Percentiles rank a stretch among this genome's conserved stretches.
Evolutionary conservation across 495 filamentous ascomycete species (phyloP).

Genomic region (Cenococcum geophilum): DNA sequence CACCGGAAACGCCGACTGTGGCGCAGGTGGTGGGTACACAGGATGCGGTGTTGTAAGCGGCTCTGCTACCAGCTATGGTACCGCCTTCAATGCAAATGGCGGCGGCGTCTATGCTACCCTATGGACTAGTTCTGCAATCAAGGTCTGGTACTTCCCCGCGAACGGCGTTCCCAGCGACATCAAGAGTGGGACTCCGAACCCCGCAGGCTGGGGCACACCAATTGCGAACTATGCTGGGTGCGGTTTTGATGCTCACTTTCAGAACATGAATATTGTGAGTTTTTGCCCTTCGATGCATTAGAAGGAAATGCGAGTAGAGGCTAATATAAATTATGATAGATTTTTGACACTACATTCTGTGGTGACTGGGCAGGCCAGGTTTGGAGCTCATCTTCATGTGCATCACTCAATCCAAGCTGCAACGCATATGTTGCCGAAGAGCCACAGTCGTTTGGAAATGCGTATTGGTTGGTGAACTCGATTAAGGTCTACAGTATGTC

Average conservation of each 20-base stretch:
- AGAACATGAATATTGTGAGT: slow-evolving; percentile 31
- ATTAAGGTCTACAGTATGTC: slow-evolving; percentile 35
- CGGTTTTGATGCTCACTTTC: slow-evolving; percentile 30
- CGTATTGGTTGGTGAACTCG: slow-evolving; percentile 38
- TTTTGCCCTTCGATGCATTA: slow-evolving; percentile 53
- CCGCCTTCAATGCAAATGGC: slow-evolving; percentile 34
- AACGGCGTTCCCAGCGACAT: slow-evolving; percentile 26
- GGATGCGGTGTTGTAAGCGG: slow-evolving; percentile 30
- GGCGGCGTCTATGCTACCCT: slow-evolving; percentile 33
- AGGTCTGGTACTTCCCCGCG: slow-evolving; percentile 33
- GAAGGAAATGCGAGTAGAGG: slow-evolving; percentile 50
- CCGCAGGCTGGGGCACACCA: slow-evolving; percentile 28
- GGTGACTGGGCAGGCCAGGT: slow-evolving; percentile 36
- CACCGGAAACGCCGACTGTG: slow-evolving; percentile 32
- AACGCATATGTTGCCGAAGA: slow-evolving; percentile 34
- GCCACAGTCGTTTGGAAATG: slow-evolving; percentile 32
- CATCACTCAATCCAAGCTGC: slow-evolving; percentile 27
- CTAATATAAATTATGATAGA: slow-evolving; percentile 40
- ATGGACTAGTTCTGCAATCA: slow-evolving; percentile 32
- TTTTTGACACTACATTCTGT: slow-evolving; percentile 36
- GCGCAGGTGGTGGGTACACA: slow-evolving; percentile 25
- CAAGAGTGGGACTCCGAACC: slow-evolving; percentile 28
- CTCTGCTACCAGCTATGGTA: slow-evolving; percentile 24
- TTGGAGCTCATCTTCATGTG: slow-evolving; percentile 25
- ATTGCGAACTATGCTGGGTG: slow-evolving; percentile 33